Conservation (phyloP, 345 rosid species). For the Lepidium aucheri region DNA sequence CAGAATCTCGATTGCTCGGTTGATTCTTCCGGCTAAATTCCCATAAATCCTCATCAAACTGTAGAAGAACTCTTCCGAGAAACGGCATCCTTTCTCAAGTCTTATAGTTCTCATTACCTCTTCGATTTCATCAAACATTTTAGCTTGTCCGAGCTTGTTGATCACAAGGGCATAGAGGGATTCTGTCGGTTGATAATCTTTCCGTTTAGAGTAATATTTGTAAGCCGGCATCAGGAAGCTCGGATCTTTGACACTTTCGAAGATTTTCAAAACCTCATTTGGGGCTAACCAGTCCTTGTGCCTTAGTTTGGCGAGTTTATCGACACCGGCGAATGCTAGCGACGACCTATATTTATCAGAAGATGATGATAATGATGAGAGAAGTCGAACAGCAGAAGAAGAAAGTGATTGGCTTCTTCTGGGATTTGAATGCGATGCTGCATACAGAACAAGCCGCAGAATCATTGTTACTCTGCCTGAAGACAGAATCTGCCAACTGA, state of each 20-base stretch:
- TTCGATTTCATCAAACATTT: conserved; percentile 62
- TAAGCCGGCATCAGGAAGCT: conserved; percentile 39
- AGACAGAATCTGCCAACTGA: background rate
- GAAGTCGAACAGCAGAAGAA: background rate
- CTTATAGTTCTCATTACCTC: conserved; percentile 41
- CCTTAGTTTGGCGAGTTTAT: conserved; percentile 36
- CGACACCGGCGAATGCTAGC: conserved; percentile 4
- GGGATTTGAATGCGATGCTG: background rate
- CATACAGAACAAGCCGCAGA: conserved; percentile 13
- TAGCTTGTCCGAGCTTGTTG: conserved; percentile 46
- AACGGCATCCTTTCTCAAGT: conserved; percentile 36
- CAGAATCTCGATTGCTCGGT: conserved; percentile 51
- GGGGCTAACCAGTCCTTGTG: conserved; percentile 89
- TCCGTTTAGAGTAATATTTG: conserved; percentile 51
- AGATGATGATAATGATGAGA: conserved; percentile 16
- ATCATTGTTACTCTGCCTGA: conserved; percentile 9
- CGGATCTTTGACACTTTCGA: conserved; percentile 47
- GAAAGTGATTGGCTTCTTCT: background rate
- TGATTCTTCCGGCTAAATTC: conserved; percentile 51
- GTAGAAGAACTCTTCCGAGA: conserved; percentile 72
- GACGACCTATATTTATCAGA: background rate
- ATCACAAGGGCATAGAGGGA: conserved; percentile 51
- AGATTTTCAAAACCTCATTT: conserved; percentile 49
- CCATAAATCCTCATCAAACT: conserved; percentile 65
- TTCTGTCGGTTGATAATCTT: conserved; percentile 74